Evolutionary conservation across 306 rosid genomes (phyloP), one percentile per base, ranked within the genome.

Genomic region (Cucurbita pepo): DNA sequence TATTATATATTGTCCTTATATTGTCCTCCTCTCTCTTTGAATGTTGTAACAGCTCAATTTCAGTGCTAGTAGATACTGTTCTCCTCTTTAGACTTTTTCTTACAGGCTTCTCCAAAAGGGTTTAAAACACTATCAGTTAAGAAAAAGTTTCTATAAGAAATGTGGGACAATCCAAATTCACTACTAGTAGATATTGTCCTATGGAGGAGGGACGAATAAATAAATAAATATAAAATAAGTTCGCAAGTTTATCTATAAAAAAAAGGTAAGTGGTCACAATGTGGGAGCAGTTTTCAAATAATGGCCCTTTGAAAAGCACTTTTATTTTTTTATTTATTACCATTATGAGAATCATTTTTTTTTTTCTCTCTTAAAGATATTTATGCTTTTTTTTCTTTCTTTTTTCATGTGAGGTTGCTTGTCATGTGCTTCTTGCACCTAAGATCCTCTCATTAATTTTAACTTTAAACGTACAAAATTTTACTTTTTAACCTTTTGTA

Each of bases 211-310:
- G 66, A 59, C 66, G 44, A 59, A 36, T 12, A 3, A 48, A 48
- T 48, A 48, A 5, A 10, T 9, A 9, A 7, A 9, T 44, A 48
- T 48, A 48, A 3, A n/a, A n/a, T 8, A 64, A 40, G 54, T 19
- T 21, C 72, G 55, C 54, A 44, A 44, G 40, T 44, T 66, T 66
- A 66, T 66, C 72, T 55, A 13, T 2, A 8, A 66, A 21, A 19
- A 66, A 38, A 66, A 66, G 55, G 53, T 44, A 47, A 66, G 72
- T 66, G 72, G 72, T 66, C 72, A 66, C 72, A 66, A 47, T 44
- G 54, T 44, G 34, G 55, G 55, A 44, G 72, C 72, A 44, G 18
- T 44, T 66, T 66, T 52, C 40, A 66, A 45, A 66, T 66, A 11
- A 66, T 45, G n/a, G n/a, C 72, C 18, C 34, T 2, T 66, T 19